Base-by-base conservation (phyloP, 495 filamentous ascomycete species). In the Talaromyces nanjingensis region DNA sequence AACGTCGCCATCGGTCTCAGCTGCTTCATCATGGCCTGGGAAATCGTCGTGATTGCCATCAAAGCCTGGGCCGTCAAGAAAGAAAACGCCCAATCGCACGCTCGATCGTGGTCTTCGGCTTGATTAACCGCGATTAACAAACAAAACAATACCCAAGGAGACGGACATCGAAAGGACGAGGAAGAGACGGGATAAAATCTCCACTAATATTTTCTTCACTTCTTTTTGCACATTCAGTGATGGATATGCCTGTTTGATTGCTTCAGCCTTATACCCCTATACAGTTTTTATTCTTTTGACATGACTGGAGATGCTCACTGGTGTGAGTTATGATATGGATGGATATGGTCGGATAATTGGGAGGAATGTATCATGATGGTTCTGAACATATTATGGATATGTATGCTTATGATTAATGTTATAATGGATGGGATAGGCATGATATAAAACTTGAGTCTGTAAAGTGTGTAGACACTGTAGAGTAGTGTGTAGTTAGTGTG, bases 1-100 rank as follows among this genome's bases (percentile, higher is more conserved):
- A 97, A 91, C 2, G 87, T 97, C 7, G 89, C 87, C 27, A 88
- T 96, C 84, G 93, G 93, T 4, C 70, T 93, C 45, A 88, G 89
- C 12, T 88, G 87, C 1, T 84, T 97, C 67, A 72, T 96, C 39
- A 94, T 97, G 91, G 89, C 92, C 0, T 94, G 90, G 85, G 83
- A 88, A 58, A 83, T 93, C 31, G 59, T 92, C 34, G 72, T 89
- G 3, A 83, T 97, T 58, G 87, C 93, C n/a, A 73, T 97, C 68
- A 97, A 96, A 74, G 93, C 91, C 18, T 96, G 91, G 92, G 91
- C 91, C 1, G 74, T 87, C 16, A 84, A 87, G 68, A 84, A 77
- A 64, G 86, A 93, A 72, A 68, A 73, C 54, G 70, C 66, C 16
- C 66, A 62, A 33, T 53, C 25, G 39, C 60, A 62, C 27, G 45